Percentiles rank a stretch among this genome's conserved stretches.
phyloP scores from a whole-genome alignment of 129 eudicot species.

The Scalesia atractyloides region DNA sequence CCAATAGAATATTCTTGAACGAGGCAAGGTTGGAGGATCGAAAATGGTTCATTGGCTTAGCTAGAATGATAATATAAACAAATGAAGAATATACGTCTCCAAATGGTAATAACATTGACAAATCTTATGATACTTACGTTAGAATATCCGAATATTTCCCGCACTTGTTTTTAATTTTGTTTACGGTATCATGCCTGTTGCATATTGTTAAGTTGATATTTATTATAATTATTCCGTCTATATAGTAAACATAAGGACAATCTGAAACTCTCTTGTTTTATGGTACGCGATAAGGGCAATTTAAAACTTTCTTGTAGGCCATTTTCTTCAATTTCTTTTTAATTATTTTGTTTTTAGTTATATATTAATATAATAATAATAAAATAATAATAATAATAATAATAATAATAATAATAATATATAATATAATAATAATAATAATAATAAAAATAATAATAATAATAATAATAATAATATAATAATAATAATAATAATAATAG shows the following conservation, averaged over 20 bases:
- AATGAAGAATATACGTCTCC: constrained; percentile 33
- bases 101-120: constrained; percentile 26
- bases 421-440: too few species aligned
- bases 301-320: constrained; percentile 18
- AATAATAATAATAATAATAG: too few species aligned
- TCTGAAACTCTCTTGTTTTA: constrained; percentile 7
- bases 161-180: constrained; percentile 3
- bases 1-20: constrained; percentile 27
- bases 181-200: neutral
- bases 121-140: constrained; percentile 20
- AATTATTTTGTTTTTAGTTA: neutral
- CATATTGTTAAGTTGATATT: neutral
- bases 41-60: constrained; percentile 28
- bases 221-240: constrained; percentile 12
- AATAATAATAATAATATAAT: too few species aligned
- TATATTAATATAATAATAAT: too few species aligned
- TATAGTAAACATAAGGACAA: constrained; percentile 1
- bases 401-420: too few species aligned
- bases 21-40: constrained; percentile 2
- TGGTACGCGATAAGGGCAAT: constrained; percentile 1
- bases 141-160: constrained; percentile 33
- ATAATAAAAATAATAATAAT: too few species aligned
- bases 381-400: too few species aligned
- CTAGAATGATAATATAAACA: constrained; percentile 35
- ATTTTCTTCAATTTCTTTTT: neutral